Evolutionary conservation across 805 yeast genomes (phyloP).

Genomic region (Saccharomycopsis sp.): DNA sequence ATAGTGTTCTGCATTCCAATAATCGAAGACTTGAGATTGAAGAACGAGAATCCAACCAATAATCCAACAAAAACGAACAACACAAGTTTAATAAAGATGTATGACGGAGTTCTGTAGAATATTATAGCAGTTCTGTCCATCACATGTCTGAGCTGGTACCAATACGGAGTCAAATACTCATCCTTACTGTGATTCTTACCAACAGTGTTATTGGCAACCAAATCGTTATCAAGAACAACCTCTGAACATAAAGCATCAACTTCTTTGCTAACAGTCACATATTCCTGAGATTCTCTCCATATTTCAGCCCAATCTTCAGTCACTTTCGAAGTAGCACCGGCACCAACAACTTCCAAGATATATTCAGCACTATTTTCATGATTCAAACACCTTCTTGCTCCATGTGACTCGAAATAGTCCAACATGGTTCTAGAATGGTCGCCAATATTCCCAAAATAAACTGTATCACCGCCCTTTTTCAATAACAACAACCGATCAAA

Average conservation of each 20-base stretch:
- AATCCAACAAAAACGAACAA: slow-evolving; percentile 49
- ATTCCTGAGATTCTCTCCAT: slow-evolving; percentile 46
- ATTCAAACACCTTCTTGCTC: slow-evolving; percentile 55
- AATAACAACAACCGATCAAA: slow-evolving; percentile 42
- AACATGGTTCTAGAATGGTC: slow-evolving; percentile 45
- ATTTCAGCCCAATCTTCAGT: slow-evolving; percentile 55
- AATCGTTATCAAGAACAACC: neutral
- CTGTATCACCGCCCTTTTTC: slow-evolving; percentile 46
- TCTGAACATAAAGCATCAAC: slow-evolving; percentile 43
- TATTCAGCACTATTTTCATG: slow-evolving; percentile 72
- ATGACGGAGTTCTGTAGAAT: slow-evolving; percentile 56
- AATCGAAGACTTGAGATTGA: slow-evolving; percentile 53
- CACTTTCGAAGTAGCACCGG: slow-evolving; percentile 62
- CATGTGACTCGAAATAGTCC: slow-evolving; percentile 55
- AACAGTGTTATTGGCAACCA: neutral
- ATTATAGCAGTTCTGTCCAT: slow-evolving; percentile 55
- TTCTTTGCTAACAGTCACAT: slow-evolving; percentile 42
- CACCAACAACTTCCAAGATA: slow-evolving; percentile 66
- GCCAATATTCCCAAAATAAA: slow-evolving; percentile 62
- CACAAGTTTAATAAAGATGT: slow-evolving; percentile 51
- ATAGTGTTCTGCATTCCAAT: slow-evolving; percentile 72
- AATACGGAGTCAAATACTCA: slow-evolving; percentile 39
- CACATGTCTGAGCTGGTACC: slow-evolving; percentile 45
- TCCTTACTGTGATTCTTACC: neutral
- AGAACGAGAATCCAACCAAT: slow-evolving; percentile 70